These are phyloP conservation scores for Ophiocordyceps camponoti-saundersi DNA, from an alignment of 2,329 filamentous ascomycete species.

Conservation along the genomic window DNA sequence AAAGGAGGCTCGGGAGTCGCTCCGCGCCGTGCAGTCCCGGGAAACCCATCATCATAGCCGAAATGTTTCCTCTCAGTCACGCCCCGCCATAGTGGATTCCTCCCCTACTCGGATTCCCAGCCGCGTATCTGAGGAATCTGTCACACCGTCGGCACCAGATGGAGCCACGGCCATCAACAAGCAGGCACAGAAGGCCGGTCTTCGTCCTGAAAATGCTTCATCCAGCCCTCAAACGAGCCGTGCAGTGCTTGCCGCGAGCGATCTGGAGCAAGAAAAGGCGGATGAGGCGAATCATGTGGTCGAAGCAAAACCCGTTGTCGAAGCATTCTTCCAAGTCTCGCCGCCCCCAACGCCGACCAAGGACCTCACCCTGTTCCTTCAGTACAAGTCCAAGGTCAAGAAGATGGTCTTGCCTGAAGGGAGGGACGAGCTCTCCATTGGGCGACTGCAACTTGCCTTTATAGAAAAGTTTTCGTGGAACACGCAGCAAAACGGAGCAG, in stretches of 20 bases:
- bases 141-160: background rate
- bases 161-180: conserved; percentile 3
- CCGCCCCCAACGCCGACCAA: conserved; percentile 55
- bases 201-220: conserved; percentile 1
- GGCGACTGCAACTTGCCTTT: conserved; percentile 81
- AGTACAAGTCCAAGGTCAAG: conserved; percentile 95
- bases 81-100: conserved; percentile 27
- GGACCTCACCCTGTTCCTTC: conserved; percentile 82
- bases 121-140: conserved; percentile 46
- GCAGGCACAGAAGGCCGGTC: background rate
- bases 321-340: conserved; percentile 39
- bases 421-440: conserved; percentile 68
- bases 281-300: conserved; percentile 12
- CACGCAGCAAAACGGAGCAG: conserved; percentile 80
- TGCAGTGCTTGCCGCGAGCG: conserved; percentile 3
- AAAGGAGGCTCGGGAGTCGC: conserved; percentile 63
- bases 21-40: conserved; percentile 47
- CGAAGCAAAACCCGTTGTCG: conserved; percentile 22
- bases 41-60: conserved; percentile 33
- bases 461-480: conserved; percentile 99
- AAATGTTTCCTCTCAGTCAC: conserved; percentile 28
- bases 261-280: conserved; percentile 7
- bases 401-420: conserved; percentile 84
- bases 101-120: conserved; percentile 43
- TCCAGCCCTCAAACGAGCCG: conserved; percentile 10